Conservation (phyloP, 768 basidiomycete genomes). For the Amanita rimosa region DNA sequence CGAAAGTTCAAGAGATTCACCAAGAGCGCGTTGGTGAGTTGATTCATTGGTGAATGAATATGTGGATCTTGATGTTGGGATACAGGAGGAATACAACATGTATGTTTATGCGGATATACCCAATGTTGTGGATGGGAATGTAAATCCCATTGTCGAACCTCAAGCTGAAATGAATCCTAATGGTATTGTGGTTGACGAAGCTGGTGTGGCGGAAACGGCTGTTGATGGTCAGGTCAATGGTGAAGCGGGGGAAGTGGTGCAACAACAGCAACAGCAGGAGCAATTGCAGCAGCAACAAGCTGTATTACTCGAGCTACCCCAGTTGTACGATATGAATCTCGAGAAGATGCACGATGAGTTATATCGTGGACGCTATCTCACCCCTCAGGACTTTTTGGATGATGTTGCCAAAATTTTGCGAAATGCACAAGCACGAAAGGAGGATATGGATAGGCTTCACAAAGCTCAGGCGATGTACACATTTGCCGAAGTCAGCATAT, state of each 20-base stretch:
- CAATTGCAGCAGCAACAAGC: conserved; percentile 5
- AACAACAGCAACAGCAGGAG: conserved; percentile 23
- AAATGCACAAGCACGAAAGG: conserved; percentile 48
- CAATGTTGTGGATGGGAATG: conserved; percentile 2
- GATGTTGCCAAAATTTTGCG: conserved; percentile 76
- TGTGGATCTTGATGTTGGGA: conserved; percentile 9
- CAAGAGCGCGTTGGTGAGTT: conserved; percentile 62
- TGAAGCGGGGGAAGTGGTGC: conserved; percentile 14
- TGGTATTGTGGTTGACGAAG: conserved; percentile 29
- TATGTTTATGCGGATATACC: conserved; percentile 9
- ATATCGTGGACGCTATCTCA: conserved; percentile 78
- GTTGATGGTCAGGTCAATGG: conserved; percentile 32
- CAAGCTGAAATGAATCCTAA: conserved; percentile 15
- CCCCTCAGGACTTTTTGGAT: conserved; percentile 78
- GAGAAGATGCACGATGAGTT: conserved; percentile 84
- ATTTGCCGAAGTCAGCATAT: conserved; percentile 74
- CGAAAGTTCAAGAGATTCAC: conserved; percentile 88
- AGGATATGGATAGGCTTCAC: conserved; percentile 66
- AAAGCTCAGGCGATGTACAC: conserved; percentile 87
- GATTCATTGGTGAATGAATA: background rate
- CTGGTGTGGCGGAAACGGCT: conserved; percentile 18
- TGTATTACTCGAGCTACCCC: conserved; percentile 17
- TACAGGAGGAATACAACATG: conserved; percentile 68
- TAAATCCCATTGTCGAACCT: conserved; percentile 3
- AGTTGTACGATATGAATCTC: conserved; percentile 79